Evolutionary conservation across 345 rosid genomes (phyloP), one percentile per base, ranked within the genome.

Genomic region (Stellera chamaejasme): DNA sequence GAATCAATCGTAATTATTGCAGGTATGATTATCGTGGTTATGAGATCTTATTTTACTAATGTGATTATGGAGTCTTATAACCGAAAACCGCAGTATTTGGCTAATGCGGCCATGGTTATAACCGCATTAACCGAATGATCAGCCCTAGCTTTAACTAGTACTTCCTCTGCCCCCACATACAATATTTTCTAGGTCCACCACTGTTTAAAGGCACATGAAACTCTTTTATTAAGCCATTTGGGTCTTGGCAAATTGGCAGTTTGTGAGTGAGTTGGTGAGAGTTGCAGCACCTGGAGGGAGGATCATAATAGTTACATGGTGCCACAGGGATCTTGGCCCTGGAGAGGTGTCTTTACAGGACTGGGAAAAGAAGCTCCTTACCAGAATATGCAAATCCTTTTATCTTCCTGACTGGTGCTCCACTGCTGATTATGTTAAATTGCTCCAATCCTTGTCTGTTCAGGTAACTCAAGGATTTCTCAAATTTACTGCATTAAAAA

Each of bases 361-460:
- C 7, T 79, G 92, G 98, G 98, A 91, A 74, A 72, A 75, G 26
- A 27, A 79, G 43, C 80, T 79, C 48, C 70, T 88, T 56, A 65
- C 68, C 61, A 83, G 64, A 75, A 88, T 91, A 45, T 83, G 98
- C 43, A 56, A 83, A 11, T 77, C 95, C 27, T 91, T 78, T 55
- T 88, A 74, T 58, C 85, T 91, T 44, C 98, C 98, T 0, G 83
- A 82, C 2, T 91, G 98, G 96, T 91, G 95, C 66, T 91, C 96
- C 26, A 70, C 79, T 47, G 70, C 83, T 60, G 87, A 88, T 64
- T 91, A 91, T 75, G 84, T 88, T 60, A 41, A 71, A 7, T 60
- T 88, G 43, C 81, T 91, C 7, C 65, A 80, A 10, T 77, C 88
- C 32, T 74, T 58, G 10, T 67, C 81, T 51, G 77, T 88, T 45